Evolutionary conservation across 495 filamentous ascomycete genomes (phyloP).

Genomic region (Pseudevernia furfuracea): DNA sequence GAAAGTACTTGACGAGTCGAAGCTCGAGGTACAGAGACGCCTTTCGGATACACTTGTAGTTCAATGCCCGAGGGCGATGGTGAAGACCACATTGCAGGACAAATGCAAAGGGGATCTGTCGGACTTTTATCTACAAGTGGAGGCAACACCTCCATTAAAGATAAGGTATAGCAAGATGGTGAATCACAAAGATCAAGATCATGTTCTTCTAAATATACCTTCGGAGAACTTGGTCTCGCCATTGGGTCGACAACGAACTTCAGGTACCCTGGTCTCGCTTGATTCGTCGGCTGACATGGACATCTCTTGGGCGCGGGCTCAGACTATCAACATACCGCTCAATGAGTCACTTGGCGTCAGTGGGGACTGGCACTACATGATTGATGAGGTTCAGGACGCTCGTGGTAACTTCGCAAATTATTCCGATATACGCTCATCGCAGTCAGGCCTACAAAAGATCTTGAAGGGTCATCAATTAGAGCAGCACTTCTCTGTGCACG

Average conservation of each 20-base stretch:
- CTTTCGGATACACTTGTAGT: conserved; percentile 72
- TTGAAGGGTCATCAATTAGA: conserved; percentile 56
- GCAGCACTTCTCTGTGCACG: conserved; percentile 76
- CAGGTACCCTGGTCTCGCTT: conserved; percentile 45
- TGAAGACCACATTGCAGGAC: conserved; percentile 55
- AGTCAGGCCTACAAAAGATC: conserved; percentile 53
- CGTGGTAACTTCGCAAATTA: conserved; percentile 83
- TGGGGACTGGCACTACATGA: conserved; percentile 78
- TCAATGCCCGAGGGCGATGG: conserved; percentile 66
- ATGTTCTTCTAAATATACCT: conserved; percentile 83
- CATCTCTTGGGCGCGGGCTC: conserved; percentile 71
- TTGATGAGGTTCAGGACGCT: conserved; percentile 87
- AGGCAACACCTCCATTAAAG: conserved; percentile 85
- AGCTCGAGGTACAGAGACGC: conserved; percentile 76
- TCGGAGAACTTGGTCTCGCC: conserved; percentile 80
- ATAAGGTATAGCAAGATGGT: conserved; percentile 83
- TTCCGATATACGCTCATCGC: conserved; percentile 45
- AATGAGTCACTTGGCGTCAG: conserved; percentile 75
- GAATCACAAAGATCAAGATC: conserved; percentile 63
- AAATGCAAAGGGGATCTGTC: conserved; percentile 82
- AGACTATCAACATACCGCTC: conserved; percentile 65
- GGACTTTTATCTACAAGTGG: conserved; percentile 68
- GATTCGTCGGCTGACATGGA: conserved; percentile 50
- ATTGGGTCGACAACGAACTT: conserved; percentile 48
- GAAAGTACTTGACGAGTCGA: conserved; percentile 82